phyloP scores from a whole-genome alignment of 257 asterid species.

The Oldenlandia corymbosa region DNA sequence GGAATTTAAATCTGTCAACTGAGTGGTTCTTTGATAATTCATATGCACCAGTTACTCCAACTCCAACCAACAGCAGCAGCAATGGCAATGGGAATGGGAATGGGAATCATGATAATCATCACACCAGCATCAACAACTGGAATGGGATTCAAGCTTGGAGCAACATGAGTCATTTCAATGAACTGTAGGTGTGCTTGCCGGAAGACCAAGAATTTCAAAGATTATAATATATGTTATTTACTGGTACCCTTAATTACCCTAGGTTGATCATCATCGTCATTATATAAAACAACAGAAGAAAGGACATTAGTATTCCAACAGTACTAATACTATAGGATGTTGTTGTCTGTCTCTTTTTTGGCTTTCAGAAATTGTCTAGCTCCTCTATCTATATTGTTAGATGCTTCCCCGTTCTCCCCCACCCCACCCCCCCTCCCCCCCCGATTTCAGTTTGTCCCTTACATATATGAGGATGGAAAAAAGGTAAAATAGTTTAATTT shows the following conservation, averaged over 20 bases:
- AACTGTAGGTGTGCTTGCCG: slow-evolving; percentile 40
- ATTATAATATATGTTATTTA: too few relatives aligned
- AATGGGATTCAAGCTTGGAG: slow-evolving; percentile 59
- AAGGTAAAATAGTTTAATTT: slow-evolving; percentile 5
- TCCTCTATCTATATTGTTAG: not conserved
- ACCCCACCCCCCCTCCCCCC: too few relatives aligned
- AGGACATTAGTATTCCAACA: slow-evolving; percentile 4
- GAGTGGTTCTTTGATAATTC: slow-evolving; percentile 66
- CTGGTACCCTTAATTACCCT: too few relatives aligned
- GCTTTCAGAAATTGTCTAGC: not conserved
- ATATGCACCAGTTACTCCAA: slow-evolving; percentile 31
- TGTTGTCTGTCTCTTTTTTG: slow-evolving; percentile 8
- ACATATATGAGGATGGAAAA: not conserved
- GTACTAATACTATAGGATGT: not conserved
- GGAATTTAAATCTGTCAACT: slow-evolving; percentile 38
- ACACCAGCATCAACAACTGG: too few relatives aligned
- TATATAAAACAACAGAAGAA: slow-evolving; percentile 6
- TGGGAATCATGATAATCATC: slow-evolving; percentile 35
- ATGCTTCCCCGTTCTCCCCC: slow-evolving; percentile 10
- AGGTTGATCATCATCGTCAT: too few relatives aligned
- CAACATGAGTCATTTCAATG: slow-evolving; percentile 47
- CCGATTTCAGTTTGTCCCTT: slow-evolving; percentile 4
- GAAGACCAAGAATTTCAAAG: slow-evolving; percentile 10
- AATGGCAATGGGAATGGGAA: slow-evolving; percentile 22
- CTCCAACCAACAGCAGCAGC: slow-evolving; percentile 27